A percentile compares a stretch with the other conserved stretches of the same genome.
These are phyloP conservation scores for Ophiocordyceps camponoti-leonardi DNA, from an alignment of 2,329 filamentous ascomycete genomes.

Conservation along the genomic window DNA sequence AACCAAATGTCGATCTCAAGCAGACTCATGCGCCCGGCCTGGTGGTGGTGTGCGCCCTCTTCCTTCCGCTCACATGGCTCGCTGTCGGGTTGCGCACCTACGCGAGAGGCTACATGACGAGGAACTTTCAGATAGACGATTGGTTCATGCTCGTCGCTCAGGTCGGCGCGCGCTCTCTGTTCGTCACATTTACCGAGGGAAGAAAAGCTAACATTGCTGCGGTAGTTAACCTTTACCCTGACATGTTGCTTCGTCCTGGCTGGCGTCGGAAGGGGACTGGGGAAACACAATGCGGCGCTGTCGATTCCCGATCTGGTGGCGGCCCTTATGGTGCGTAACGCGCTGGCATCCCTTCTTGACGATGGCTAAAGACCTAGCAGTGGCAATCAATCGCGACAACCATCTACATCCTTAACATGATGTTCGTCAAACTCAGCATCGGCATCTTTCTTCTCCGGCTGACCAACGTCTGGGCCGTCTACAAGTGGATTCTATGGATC, in stretches of 20 bases:
- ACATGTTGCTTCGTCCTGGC: slow-evolving; percentile 27
- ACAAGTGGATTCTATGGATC: slow-evolving; percentile 28
- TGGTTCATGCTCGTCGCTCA: slow-evolving; percentile 34
- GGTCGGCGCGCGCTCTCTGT: slow-evolving; percentile 13
- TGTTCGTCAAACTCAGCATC: slow-evolving; percentile 39
- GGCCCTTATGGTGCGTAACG: slow-evolving; percentile 24
- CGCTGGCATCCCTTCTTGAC: not conserved
- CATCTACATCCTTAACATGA: slow-evolving; percentile 34
- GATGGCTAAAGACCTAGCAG: slow-evolving; percentile 8
- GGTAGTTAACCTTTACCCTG: slow-evolving; percentile 26
- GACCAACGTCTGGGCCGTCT: slow-evolving; percentile 22
- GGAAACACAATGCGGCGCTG: slow-evolving; percentile 28
- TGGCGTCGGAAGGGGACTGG: slow-evolving; percentile 25
- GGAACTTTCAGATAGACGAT: slow-evolving; percentile 30
- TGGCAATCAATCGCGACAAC: slow-evolving; percentile 34
- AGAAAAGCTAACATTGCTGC: not conserved
- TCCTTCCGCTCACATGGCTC: slow-evolving; percentile 23
- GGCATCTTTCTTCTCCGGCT: slow-evolving; percentile 32
- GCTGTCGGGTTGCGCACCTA: slow-evolving; percentile 26
- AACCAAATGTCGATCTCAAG: slow-evolving; percentile 13
- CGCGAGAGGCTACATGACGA: slow-evolving; percentile 24
- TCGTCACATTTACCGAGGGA: not conserved
- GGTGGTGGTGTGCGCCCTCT: slow-evolving; percentile 16
- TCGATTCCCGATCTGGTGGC: slow-evolving; percentile 19
- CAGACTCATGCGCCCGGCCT: slow-evolving; percentile 22